phyloP scores from a whole-genome alignment of 1,139 yeast species.

The Yamadazyma spencermartinsiae region DNA sequence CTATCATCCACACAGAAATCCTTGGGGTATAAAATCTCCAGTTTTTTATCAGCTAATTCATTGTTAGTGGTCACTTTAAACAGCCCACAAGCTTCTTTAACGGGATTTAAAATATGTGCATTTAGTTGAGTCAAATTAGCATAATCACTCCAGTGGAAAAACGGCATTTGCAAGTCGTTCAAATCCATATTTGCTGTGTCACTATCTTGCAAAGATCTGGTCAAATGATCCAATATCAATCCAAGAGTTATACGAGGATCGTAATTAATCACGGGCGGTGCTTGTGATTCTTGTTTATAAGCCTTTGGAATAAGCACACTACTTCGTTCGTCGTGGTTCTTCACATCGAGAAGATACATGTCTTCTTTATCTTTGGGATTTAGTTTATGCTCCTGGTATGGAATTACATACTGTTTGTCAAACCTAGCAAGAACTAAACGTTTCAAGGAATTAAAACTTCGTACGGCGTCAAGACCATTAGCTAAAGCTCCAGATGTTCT shows the following conservation, averaged over 20 bases:
- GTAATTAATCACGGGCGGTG: constrained; percentile 20
- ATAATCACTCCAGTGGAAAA: constrained; percentile 42
- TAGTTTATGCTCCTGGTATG: constrained; percentile 5
- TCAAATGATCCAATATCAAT: constrained; percentile 22
- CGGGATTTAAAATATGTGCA: constrained; percentile 16
- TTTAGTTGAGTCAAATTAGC: constrained; percentile 29
- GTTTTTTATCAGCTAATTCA: constrained; percentile 16
- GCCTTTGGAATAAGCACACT: constrained; percentile 4
- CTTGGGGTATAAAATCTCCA: constrained; percentile 20
- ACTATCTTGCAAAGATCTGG: constrained; percentile 11
- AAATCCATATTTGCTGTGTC: constrained; percentile 2
- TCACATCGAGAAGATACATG: not conserved
- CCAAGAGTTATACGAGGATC: constrained; percentile 39
- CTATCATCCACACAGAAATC: constrained; percentile 32
- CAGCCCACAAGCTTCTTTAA: constrained; percentile 21
- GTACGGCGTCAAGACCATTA: not conserved
- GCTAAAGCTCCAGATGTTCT: not conserved
- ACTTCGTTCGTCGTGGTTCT: constrained; percentile 2
- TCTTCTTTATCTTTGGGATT: constrained; percentile 4
- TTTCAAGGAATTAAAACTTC: constrained; percentile 5
- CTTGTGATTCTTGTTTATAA: constrained; percentile 2
- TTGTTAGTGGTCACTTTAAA: constrained; percentile 24
- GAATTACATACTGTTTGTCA: constrained; percentile 5
- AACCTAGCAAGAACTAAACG: constrained; percentile 5
- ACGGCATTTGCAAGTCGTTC: constrained; percentile 15